These are phyloP conservation scores for Aegilops umbellulata DNA, from an alignment of 176 grass and related monocot genomes.

Conservation along the genomic window DNA sequence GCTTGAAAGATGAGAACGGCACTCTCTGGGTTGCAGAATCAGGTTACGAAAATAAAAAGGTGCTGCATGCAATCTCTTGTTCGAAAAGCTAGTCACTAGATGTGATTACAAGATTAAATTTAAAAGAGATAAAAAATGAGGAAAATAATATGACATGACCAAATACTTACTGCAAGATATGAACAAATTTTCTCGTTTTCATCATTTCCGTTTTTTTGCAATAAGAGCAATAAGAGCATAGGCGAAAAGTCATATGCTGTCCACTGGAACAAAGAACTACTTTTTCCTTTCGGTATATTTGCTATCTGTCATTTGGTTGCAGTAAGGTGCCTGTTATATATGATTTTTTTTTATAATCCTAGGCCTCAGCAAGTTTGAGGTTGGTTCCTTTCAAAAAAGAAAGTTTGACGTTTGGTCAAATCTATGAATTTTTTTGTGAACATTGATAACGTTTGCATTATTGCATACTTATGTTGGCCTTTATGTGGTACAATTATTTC, in stretches of 20 bases:
- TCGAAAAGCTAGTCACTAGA: neutral
- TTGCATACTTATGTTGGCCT: neutral
- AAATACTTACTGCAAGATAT: neutral
- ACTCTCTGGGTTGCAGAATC: slow-evolving; percentile 93
- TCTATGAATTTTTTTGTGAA: no score
- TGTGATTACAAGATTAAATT: neutral
- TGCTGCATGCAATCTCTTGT: slow-evolving; percentile 15
- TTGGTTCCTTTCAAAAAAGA: no score
- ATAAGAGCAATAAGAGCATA: neutral
- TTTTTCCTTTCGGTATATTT: neutral
- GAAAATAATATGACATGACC: neutral
- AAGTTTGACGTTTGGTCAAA: no score
- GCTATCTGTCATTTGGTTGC: neutral
- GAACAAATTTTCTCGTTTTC: neutral
- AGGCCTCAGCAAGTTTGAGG: neutral
- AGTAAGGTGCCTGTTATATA: neutral
- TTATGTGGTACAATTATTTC: slow-evolving; percentile 7
- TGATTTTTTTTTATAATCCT: neutral
- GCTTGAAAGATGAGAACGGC: slow-evolving; percentile 83
- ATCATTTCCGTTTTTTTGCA: neutral
- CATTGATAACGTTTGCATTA: neutral
- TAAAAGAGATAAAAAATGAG: neutral
- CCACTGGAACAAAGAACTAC: neutral
- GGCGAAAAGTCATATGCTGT: neutral
- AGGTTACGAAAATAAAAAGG: slow-evolving; percentile 93